Conservation (phyloP, 306 rosid species). For the Vigna hirtella region DNA sequence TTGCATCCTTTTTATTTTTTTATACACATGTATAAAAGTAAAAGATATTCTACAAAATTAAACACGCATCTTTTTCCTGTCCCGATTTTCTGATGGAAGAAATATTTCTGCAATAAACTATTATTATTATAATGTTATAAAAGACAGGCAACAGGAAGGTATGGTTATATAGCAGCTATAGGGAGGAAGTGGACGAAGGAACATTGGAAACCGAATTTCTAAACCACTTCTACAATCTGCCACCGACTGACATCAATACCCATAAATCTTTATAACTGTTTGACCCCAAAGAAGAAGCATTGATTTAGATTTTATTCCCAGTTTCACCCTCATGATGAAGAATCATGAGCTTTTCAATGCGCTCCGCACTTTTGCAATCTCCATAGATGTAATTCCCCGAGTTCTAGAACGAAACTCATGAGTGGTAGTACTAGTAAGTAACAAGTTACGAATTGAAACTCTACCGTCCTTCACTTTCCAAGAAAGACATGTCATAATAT, state of each 20-base stretch:
- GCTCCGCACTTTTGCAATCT: constrained; percentile 43
- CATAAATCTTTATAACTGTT: constrained; percentile 38
- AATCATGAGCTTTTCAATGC: constrained; percentile 48
- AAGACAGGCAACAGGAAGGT: neutral
- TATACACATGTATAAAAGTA: neutral
- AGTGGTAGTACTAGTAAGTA: constrained; percentile 30
- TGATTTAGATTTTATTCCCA: constrained; percentile 31
- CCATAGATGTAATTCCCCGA: constrained; percentile 45
- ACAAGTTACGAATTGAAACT: constrained; percentile 43
- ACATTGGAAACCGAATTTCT: constrained; percentile 29
- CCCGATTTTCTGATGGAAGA: neutral
- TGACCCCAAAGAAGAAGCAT: constrained; percentile 51
- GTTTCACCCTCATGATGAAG: constrained; percentile 46
- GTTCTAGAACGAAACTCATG: constrained; percentile 48
- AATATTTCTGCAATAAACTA: neutral
- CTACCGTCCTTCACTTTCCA: constrained; percentile 52
- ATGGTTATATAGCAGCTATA: constrained; percentile 7
- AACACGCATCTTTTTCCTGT: neutral
- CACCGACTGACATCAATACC: constrained; percentile 40
- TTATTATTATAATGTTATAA: neutral
- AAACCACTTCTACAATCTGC: constrained; percentile 1
- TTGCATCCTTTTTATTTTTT: neutral
- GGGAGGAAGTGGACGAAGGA: constrained; percentile 10
- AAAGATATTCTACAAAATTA: neutral
- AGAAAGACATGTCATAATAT: constrained; percentile 55